Conservation (phyloP, 495 filamentous ascomycete genomes). For the Aspergillus carlsbadensis region DNA sequence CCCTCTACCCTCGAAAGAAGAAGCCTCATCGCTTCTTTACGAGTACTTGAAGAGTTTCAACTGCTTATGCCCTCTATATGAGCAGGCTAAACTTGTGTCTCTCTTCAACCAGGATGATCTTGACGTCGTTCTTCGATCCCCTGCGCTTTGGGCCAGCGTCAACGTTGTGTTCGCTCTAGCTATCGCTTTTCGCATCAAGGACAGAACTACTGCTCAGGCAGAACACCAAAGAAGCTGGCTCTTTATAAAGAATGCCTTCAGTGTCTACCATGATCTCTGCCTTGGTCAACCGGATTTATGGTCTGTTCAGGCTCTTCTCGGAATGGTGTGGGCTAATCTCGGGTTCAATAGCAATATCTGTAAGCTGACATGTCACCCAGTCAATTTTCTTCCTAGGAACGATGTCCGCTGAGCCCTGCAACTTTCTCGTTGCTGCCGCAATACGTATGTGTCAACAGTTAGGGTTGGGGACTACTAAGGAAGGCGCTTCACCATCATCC, state of each 20-base stretch:
- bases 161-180: slow-evolving; percentile 19
- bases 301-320: slow-evolving; percentile 16
- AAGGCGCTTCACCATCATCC: background rate
- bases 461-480: slow-evolving; percentile 6
- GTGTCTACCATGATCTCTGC: slow-evolving; percentile 14
- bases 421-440: slow-evolving; percentile 19
- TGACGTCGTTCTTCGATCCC: background rate
- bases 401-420: slow-evolving; percentile 15
- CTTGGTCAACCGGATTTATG: slow-evolving; percentile 18
- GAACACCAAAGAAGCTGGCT: slow-evolving; percentile 20
- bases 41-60: slow-evolving; percentile 20
- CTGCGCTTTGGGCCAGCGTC: slow-evolving; percentile 17
- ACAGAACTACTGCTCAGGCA: background rate
- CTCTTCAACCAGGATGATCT: slow-evolving; percentile 11
- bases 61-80: slow-evolving; percentile 14
- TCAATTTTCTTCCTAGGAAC: slow-evolving; percentile 15
- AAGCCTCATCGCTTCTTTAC: slow-evolving; percentile 9
- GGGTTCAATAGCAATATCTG: no score
- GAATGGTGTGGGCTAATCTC: slow-evolving; percentile 13
- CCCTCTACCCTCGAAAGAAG: slow-evolving; percentile 17
- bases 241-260: slow-evolving; percentile 20
- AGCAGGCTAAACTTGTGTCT: slow-evolving; percentile 16
- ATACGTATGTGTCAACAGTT: slow-evolving; percentile 17
- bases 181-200: slow-evolving; percentile 12
- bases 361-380: background rate